A percentile compares a stretch with the other conserved stretches of the same genome.
These are phyloP conservation scores for Nothophaeocryptopus gaeumannii DNA, from an alignment of 2,329 filamentous ascomycete genomes.

Conservation along the genomic window DNA sequence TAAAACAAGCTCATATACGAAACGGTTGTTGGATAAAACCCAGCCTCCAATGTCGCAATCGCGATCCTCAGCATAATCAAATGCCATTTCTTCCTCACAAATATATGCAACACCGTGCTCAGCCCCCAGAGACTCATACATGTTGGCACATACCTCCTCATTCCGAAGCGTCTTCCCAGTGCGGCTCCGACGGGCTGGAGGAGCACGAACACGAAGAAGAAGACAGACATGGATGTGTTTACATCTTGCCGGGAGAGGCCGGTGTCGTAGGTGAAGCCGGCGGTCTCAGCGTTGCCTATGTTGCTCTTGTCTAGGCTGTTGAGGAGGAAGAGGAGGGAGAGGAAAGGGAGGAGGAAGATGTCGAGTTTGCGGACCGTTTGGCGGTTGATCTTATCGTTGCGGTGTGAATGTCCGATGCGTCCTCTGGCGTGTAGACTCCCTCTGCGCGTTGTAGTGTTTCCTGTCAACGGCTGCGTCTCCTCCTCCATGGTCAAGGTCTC, in stretches of 20 bases:
- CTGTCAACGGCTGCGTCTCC: background rate
- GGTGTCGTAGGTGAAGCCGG: slow-evolving; percentile 58
- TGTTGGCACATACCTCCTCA: slow-evolving; percentile 55
- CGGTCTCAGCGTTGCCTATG: slow-evolving; percentile 56
- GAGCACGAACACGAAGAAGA: slow-evolving; percentile 59
- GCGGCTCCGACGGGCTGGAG: slow-evolving; percentile 57
- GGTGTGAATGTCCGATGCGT: background rate
- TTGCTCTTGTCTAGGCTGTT: slow-evolving; percentile 55
- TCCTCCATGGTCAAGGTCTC: background rate
- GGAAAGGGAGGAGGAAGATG: slow-evolving; percentile 50
- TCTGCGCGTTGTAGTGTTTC: background rate
- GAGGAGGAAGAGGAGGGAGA: slow-evolving; percentile 52
- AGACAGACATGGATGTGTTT: slow-evolving; percentile 56
- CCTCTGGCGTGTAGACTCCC: background rate
- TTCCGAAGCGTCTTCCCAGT: slow-evolving; percentile 56
- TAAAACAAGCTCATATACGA: slow-evolving; percentile 60
- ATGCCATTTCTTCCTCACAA: slow-evolving; percentile 47
- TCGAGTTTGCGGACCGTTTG: slow-evolving; percentile 50
- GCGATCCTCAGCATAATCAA: slow-evolving; percentile 45
- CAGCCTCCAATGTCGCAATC: slow-evolving; percentile 52
- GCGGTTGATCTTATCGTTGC: slow-evolving; percentile 23
- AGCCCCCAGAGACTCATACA: slow-evolving; percentile 57
- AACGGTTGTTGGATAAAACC: slow-evolving; percentile 59
- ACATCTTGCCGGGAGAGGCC: slow-evolving; percentile 53
- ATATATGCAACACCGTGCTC: slow-evolving; percentile 49